A percentile compares a stretch with the other conserved stretches of the same genome.
Conservation (phyloP, 139 green algal genomes). For the Chlorella sp. region DNA sequence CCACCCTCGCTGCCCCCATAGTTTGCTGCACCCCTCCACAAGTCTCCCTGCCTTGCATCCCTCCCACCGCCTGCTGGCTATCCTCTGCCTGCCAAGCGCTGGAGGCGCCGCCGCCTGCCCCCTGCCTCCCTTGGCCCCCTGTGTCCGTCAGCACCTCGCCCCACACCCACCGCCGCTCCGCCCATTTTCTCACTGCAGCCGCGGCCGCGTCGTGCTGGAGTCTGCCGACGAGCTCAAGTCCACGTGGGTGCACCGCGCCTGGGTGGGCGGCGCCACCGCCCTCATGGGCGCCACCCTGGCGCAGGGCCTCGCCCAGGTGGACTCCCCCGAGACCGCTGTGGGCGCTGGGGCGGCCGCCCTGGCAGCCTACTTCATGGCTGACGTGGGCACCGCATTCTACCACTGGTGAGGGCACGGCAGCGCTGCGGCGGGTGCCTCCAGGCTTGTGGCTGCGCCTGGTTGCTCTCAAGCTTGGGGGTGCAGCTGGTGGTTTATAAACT, state of each 20-base stretch:
- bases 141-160: too few species aligned
- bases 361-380: slow-evolving; percentile 67
- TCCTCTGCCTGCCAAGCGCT: too few species aligned
- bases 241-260: slow-evolving; percentile 63
- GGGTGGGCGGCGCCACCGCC: slow-evolving; percentile 58
- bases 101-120: too few species aligned
- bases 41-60: too few species aligned
- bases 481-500: too few species aligned
- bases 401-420: slow-evolving; percentile 22
- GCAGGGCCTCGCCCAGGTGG: slow-evolving; percentile 35
- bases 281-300: slow-evolving; percentile 57
- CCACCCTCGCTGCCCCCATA: too few species aligned
- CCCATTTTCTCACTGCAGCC: neutral
- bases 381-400: slow-evolving; percentile 44
- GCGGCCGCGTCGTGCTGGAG: slow-evolving; percentile 56
- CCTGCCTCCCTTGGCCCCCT: too few species aligned
- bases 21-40: too few species aligned
- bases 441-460: neutral
- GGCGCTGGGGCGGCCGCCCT: slow-evolving; percentile 35
- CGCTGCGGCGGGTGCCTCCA: too few species aligned
- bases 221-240: slow-evolving; percentile 54
- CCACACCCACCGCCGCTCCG: neutral
- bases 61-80: too few species aligned
- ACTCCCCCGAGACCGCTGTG: slow-evolving; percentile 7
- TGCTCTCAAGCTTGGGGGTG: too few species aligned